A percentile compares a stretch with the other conserved stretches of the same genome.
phyloP scores from a whole-genome alignment of 306 rosid species.

The Styphnolobium japonicum region DNA sequence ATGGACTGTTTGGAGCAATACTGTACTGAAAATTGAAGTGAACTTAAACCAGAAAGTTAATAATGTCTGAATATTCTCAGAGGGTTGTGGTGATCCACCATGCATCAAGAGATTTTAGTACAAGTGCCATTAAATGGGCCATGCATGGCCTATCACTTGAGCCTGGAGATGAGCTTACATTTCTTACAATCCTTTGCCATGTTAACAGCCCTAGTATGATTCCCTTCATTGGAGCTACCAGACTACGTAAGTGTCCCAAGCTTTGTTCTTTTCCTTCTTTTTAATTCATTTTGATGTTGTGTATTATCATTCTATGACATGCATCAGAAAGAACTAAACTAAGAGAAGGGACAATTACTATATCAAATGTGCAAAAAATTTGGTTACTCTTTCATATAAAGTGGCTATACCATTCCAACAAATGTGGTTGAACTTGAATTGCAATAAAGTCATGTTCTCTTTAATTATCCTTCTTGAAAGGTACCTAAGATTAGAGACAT shows the following conservation, averaged over 20 bases:
- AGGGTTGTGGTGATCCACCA: slow-evolving; percentile 61
- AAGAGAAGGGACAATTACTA: background rate
- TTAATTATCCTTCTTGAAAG: background rate
- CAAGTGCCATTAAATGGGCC: slow-evolving; percentile 42
- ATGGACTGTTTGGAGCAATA: background rate
- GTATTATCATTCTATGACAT: background rate
- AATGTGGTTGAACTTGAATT: background rate
- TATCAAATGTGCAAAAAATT: background rate
- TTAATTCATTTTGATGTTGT: background rate
- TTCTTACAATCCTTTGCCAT: slow-evolving; percentile 61
- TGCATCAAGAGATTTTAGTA: slow-evolving; percentile 50
- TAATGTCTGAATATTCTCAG: slow-evolving; percentile 26
- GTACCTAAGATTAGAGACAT: background rate
- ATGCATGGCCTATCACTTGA: slow-evolving; percentile 44
- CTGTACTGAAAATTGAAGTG: background rate
- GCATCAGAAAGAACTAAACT: background rate
- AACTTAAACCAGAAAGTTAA: background rate
- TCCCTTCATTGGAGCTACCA: slow-evolving; percentile 34
- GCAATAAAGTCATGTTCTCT: background rate
- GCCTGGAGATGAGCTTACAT: slow-evolving; percentile 57
- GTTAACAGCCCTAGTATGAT: slow-evolving; percentile 50
- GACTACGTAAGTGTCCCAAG: slow-evolving; percentile 34
- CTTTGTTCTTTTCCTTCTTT: background rate
- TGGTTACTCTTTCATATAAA: background rate
- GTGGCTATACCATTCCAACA: background rate